A percentile compares a stretch with the other conserved stretches of the same genome.
Conservation (phyloP, 2,329 filamentous ascomycete species). For the Aspergillus fructus region DNA sequence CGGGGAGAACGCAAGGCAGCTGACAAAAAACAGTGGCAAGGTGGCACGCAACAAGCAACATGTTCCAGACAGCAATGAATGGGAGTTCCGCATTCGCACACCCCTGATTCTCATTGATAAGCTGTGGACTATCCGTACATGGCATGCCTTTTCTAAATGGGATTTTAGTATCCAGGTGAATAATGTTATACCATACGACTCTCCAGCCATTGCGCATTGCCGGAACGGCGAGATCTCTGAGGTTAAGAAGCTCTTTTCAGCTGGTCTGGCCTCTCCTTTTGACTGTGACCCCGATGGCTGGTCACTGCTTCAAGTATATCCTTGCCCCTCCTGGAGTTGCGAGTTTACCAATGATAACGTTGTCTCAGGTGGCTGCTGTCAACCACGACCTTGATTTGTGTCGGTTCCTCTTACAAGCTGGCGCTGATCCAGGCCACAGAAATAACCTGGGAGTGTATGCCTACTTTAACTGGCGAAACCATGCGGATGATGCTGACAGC, state of each 20-base stretch:
- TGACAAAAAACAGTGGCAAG: background rate
- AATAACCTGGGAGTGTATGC: background rate
- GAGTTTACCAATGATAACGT: background rate
- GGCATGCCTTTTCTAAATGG: background rate
- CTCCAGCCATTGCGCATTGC: background rate
- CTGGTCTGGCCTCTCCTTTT: background rate
- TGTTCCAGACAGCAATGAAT: no score
- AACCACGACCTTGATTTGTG: background rate
- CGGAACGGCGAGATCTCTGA: accelerated
- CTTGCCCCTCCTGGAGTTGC: background rate
- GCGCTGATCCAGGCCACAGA: background rate
- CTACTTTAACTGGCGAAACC: no score
- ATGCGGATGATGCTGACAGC: background rate
- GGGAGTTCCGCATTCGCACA: background rate
- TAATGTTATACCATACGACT: background rate
- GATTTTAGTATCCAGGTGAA: background rate
- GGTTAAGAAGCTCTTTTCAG: no score
- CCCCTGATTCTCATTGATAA: background rate
- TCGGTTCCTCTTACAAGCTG: background rate
- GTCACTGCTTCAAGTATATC: background rate
- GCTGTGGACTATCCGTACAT: background rate
- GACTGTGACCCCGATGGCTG: background rate
- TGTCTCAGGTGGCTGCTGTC: background rate
- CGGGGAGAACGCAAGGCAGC: background rate
- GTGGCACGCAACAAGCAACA: no score